phyloP scores from a whole-genome alignment of 2,329 filamentous ascomycete genomes.

The Claviceps sp. region DNA sequence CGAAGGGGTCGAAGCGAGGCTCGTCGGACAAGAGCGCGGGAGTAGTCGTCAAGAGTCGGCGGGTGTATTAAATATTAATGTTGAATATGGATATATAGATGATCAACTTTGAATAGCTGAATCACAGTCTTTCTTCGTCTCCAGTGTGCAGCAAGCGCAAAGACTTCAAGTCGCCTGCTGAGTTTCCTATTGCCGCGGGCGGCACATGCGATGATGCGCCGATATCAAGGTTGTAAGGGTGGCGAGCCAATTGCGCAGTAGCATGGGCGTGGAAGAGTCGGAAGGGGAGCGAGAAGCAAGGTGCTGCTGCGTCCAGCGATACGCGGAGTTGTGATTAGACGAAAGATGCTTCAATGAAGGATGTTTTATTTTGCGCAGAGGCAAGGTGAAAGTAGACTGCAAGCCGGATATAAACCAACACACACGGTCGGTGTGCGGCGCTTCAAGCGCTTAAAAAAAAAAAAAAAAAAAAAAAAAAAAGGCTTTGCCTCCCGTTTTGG shows the following conservation, averaged over 20 bases:
- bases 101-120: background rate
- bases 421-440: background rate
- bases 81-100: background rate
- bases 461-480: background rate
- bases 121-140: constrained; percentile 42
- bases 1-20: background rate
- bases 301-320: background rate
- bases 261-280: background rate
- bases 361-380: background rate
- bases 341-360: background rate
- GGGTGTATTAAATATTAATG: no score
- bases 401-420: background rate
- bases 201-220: constrained; percentile 27
- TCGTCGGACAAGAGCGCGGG: background rate
- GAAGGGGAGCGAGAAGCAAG: background rate
- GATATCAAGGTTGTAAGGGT: background rate
- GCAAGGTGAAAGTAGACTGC: no score
- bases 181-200: constrained; percentile 24
- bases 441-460: background rate
- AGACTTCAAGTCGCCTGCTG: constrained; percentile 53
- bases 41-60: background rate
- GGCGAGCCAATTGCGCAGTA: background rate
- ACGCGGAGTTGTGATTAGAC: background rate
- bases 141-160: constrained; percentile 45
- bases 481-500: background rate